Percentiles rank a stretch among this genome's conserved stretches.
phyloP scores from a whole-genome alignment of 2,329 filamentous ascomycete species.

The Colletotrichum tabaci region DNA sequence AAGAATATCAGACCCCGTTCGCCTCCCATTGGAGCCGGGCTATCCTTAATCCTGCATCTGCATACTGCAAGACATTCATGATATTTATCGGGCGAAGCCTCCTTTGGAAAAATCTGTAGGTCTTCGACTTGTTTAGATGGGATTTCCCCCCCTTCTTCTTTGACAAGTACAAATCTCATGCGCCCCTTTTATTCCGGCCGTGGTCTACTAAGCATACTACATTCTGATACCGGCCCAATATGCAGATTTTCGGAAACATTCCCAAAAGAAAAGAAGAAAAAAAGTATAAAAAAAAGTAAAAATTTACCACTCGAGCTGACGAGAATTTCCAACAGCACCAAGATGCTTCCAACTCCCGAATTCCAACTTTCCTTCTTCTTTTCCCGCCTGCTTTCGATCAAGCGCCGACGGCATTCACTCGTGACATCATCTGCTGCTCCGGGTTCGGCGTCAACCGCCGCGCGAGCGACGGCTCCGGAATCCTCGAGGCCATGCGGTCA shows the following conservation, averaged over 20 bases:
- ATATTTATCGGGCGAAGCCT: too few relatives aligned
- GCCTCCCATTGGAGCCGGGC: not conserved
- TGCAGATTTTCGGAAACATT: not conserved
- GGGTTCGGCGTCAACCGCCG: constrained; percentile 64
- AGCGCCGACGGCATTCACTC: constrained; percentile 47
- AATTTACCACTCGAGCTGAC: constrained; percentile 12
- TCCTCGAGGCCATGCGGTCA: constrained; percentile 56
- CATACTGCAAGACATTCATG: not conserved
- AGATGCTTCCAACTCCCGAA: not conserved
- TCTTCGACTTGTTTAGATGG: too few relatives aligned
- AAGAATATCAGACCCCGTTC: not conserved
- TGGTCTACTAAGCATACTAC: constrained; percentile 31
- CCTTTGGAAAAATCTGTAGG: too few relatives aligned
- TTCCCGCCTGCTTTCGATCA: constrained; percentile 26
- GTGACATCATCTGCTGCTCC: constrained; percentile 57
- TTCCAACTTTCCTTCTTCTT: too few relatives aligned
- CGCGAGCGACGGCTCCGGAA: constrained; percentile 63
- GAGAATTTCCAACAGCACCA: not conserved
- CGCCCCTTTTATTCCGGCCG: constrained; percentile 14
- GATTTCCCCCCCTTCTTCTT: too few relatives aligned
- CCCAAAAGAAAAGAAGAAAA: too few relatives aligned
- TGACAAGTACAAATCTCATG: constrained; percentile 2
- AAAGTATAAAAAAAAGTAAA: not conserved
- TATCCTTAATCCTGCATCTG: not conserved
- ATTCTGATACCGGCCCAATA: constrained; percentile 4